Evolutionary conservation across 495 filamentous ascomycete species (phyloP), one percentile per base, ranked within the genome.

Genomic region (Baudoinia panamericana): DNA sequence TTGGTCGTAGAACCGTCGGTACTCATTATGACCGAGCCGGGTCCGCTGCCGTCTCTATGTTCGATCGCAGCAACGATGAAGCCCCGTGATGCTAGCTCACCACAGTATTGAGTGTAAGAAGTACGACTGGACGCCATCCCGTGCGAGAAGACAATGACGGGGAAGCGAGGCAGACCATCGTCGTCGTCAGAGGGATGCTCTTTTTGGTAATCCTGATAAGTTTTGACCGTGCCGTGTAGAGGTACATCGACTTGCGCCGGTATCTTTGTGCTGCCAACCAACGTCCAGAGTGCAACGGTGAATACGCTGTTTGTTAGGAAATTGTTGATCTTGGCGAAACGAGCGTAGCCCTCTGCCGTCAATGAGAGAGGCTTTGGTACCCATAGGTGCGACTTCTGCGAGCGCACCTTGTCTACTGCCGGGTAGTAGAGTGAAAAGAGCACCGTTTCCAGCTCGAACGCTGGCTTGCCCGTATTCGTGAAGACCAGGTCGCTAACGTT

Each of bases 1-100:
- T 45, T 49, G 34, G 45, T 43, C 30, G 57, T 43, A 12, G 33
- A 36, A 11, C 54, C 42, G 12, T 59, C 59, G 2, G 44, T 24
- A 20, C 32, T 45, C 48, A 55, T 59, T 42, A 72, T 51, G 23
- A 63, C 41, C 2, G 61, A 59, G 4, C 65, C 68, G 5, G 70
- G 69, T 5, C 65, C 62, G 39, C 65, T 70, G 5, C 70, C 70
- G 37, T 73, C 70, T 33, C 70, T 48, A 41, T 73, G 70, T 52
- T 73, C 69, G 6, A 73, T 49, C 31, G 67, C 59, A 17, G 60
- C 69, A 3, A 72, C 66, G 5, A 73, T 52, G 26, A 62, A 66
- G 1, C 70, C 70, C 4, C 68, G 60, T 11, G 64, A 64, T 13
- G 69, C 70, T 1, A 73, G 57, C 45, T 72, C 69, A 32, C 67